Base-by-base conservation (phyloP, 495 filamentous ascomycete genomes). In the Rhizodiscina lignyota region DNA sequence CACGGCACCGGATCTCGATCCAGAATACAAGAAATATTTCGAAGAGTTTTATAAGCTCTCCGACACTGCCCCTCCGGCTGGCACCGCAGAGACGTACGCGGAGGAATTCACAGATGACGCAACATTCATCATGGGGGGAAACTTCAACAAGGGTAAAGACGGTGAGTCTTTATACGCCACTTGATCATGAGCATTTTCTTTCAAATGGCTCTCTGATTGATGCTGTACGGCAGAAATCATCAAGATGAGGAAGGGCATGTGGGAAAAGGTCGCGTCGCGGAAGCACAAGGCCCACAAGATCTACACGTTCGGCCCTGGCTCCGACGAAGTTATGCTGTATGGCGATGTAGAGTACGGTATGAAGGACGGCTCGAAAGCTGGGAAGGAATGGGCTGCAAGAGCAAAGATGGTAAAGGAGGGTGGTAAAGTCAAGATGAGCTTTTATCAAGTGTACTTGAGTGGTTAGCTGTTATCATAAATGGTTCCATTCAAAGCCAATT, bases 381-480 rank as follows among this genome's bases (percentile, higher is more conserved):
- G 45, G 30, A 58, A 55, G 15, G 63, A 68, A 1, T 78, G 71
- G 71, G 65, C 67, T 30, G 72, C 62, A 21, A 49, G 64, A 35
- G 70, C 64, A 32, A 57, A 63, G 12, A 59, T 78, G 53, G 60
- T 46, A 6, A 49, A 64, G 44, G 58, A 54, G 21, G 59, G 51
- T 2, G 62, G 57, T 17, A 54, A 34, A 23, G 54, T 66, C 42
- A 70, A 62, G 55, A 68, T 76, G 68, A 56, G 51, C 39, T 70
- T 69, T 44, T 78, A 78, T 60, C 70, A 75, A 53, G 72, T 78
- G 39, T 78, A 74, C 54, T 50, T 78, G 37, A n/a, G n/a, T n/a
- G n/a, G n/a, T n/a, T n/a, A n/a, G n/a, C n/a, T n/a, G n/a, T n/a
- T n/a, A n/a, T n/a, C n/a, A n/a, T n/a, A n/a, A n/a, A n/a, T n/a